phyloP scores from a whole-genome alignment of 305 asterid species.

The Fraxinus sp. region DNA sequence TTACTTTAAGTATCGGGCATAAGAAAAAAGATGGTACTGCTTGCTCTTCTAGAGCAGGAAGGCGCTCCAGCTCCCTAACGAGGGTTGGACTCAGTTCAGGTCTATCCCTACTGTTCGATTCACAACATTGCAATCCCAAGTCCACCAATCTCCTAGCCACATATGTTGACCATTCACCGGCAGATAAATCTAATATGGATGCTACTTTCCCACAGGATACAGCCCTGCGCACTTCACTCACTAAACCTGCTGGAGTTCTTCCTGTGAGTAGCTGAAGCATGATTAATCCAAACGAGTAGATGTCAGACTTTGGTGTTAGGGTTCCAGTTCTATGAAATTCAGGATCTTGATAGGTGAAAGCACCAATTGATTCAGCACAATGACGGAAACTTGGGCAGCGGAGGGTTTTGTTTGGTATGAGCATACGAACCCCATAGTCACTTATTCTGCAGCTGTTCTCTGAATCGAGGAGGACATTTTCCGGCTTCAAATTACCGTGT shows the following conservation, averaged over 20 bases:
- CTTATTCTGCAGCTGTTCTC: constrained; percentile 57
- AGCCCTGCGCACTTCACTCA: constrained; percentile 48
- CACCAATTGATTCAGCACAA: constrained; percentile 28
- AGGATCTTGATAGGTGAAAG: constrained; percentile 62
- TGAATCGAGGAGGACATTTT: constrained; percentile 62
- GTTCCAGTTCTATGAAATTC: constrained; percentile 62
- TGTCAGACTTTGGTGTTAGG: constrained; percentile 57
- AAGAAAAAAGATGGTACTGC: constrained; percentile 61
- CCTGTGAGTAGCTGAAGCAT: constrained; percentile 72
- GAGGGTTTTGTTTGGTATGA: constrained; percentile 43
- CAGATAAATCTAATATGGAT: constrained; percentile 59
- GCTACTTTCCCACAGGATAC: constrained; percentile 39
- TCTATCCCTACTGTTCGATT: constrained; percentile 55
- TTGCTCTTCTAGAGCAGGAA: constrained; percentile 66
- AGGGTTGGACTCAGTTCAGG: constrained; percentile 56
- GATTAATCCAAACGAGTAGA: constrained; percentile 70
- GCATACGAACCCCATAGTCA: constrained; percentile 57
- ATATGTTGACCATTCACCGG: constrained; percentile 74
- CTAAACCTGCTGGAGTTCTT: constrained; percentile 43
- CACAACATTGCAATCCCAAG: constrained; percentile 72
- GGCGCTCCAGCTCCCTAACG: constrained; percentile 58
- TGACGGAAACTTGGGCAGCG: constrained; percentile 66
- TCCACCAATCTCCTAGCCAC: constrained; percentile 67
- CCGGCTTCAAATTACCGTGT: constrained; percentile 76
- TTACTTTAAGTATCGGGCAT: constrained; percentile 80